A percentile compares a stretch with the other conserved stretches of the same genome.
phyloP scores from a whole-genome alignment of 2,329 filamentous ascomycete species.

The Monilinia aucupariae region DNA sequence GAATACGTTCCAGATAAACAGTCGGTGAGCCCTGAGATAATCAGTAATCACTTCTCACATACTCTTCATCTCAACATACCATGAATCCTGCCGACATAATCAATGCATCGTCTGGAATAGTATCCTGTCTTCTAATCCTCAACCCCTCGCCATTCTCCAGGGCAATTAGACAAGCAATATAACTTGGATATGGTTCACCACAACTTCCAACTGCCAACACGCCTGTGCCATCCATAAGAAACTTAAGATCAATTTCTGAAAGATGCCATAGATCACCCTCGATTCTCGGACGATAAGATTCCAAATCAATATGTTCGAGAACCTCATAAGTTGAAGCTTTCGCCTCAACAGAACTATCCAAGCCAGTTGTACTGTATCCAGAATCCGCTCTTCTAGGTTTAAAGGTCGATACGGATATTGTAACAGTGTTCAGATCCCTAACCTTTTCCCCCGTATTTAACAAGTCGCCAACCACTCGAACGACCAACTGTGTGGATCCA shows the following conservation, averaged over 20 bases:
- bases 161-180: constrained; percentile 39
- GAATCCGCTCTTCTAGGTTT: constrained; percentile 9
- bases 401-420: not conserved
- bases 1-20: constrained; percentile 33
- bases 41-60: not conserved
- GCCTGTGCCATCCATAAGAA: constrained; percentile 54
- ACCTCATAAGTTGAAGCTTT: constrained; percentile 31
- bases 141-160: constrained; percentile 28
- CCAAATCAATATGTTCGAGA: constrained; percentile 24
- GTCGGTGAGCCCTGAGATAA: constrained; percentile 29
- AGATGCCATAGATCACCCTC: constrained; percentile 51
- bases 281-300: constrained; percentile 42
- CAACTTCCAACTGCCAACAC: constrained; percentile 58
- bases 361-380: constrained; percentile 2
- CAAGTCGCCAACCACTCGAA: constrained; percentile 32
- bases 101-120: constrained; percentile 30
- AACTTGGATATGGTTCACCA: constrained; percentile 44
- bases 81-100: constrained; percentile 32
- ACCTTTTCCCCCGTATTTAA: constrained; percentile 22
- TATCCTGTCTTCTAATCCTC: constrained; percentile 29
- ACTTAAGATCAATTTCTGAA: constrained; percentile 52
- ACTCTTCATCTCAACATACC: constrained; percentile 20
- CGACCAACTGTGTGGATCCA: constrained; percentile 29
- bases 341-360: constrained; percentile 6
- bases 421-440: constrained; percentile 11